Evolutionary conservation across 192 early-diverging fungal species (phyloP).

Genomic region (Rhizoclosmatium globosum): DNA sequence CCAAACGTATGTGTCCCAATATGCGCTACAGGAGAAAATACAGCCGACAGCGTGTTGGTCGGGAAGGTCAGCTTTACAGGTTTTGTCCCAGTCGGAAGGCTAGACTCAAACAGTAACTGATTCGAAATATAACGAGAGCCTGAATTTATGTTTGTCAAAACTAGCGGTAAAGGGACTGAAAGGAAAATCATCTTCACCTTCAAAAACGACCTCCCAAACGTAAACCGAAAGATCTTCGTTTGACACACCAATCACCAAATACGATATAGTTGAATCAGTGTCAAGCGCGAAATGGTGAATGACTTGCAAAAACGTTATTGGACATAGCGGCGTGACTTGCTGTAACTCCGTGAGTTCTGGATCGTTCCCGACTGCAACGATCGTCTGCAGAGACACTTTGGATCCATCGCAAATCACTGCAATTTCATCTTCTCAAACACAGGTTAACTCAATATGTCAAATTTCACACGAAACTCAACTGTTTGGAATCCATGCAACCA

Average conservation of each 20-base stretch:
- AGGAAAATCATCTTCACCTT: neutral
- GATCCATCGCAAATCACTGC: conserved; percentile 1
- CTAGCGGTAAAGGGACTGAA: neutral
- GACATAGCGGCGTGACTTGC: neutral
- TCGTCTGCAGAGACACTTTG: neutral
- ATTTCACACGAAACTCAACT: neutral
- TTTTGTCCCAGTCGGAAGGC: too few relatives aligned
- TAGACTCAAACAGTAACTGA: neutral
- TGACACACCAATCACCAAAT: neutral
- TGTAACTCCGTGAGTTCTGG: neutral
- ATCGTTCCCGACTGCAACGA: neutral
- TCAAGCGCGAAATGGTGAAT: neutral
- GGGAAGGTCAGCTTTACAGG: neutral
- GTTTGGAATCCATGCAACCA: conserved; percentile 19
- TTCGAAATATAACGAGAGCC: neutral
- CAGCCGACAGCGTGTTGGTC: conserved; percentile 2
- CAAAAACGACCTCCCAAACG: neutral
- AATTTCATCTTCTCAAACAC: neutral
- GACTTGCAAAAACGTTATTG: conserved; percentile 3
- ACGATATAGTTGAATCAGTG: neutral
- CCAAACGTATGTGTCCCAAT: neutral
- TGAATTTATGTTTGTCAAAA: neutral
- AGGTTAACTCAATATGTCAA: neutral
- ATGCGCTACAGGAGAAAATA: neutral
- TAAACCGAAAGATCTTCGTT: neutral